These are phyloP conservation scores for Alternaria tenuissima DNA, from an alignment of 2,329 filamentous ascomycete genomes.

Conservation along the genomic window DNA sequence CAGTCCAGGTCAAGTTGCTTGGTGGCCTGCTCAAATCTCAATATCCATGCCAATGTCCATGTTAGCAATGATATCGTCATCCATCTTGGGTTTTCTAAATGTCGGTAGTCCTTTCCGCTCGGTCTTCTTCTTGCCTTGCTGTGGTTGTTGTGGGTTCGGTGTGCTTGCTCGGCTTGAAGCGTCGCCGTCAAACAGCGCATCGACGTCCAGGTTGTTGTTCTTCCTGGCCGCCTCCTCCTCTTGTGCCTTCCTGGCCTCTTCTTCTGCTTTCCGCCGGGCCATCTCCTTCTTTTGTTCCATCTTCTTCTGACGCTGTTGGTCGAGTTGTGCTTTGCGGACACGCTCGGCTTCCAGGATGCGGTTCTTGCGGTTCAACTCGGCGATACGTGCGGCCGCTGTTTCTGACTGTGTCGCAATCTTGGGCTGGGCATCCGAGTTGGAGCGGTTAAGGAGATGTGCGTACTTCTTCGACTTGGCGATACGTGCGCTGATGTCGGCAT, in stretches of 20 bases:
- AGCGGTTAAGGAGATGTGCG: constrained; percentile 65
- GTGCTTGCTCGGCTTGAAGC: constrained; percentile 51
- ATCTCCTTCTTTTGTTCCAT: constrained; percentile 56
- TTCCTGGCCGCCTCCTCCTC: constrained; percentile 39
- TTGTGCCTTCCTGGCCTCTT: constrained; percentile 57
- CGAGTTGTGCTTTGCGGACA: constrained; percentile 88
- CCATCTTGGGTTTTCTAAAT: constrained; percentile 78
- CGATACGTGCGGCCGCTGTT: constrained; percentile 81
- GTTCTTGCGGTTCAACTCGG: constrained; percentile 84
- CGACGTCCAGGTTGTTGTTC: constrained; percentile 47
- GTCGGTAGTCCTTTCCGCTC: constrained; percentile 67
- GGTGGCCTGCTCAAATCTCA: constrained; percentile 67
- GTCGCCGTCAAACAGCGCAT: constrained; percentile 59
- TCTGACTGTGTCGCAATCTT: constrained; percentile 63
- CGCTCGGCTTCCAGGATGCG: constrained; percentile 84
- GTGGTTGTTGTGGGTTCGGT: constrained; percentile 59
- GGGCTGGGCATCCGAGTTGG: constrained; percentile 68
- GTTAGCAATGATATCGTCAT: constrained; percentile 90
- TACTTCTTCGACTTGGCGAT: constrained; percentile 70
- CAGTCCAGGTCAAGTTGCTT: background rate
- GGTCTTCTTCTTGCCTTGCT: constrained; percentile 63
- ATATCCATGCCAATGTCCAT: constrained; percentile 93
- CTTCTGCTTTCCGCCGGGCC: constrained; percentile 55
- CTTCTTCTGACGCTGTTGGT: constrained; percentile 64
- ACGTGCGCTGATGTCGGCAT: constrained; percentile 81